Percentiles rank a stretch among this genome's conserved stretches.
Conservation (phyloP, 2,329 filamentous ascomycete genomes). For the Myriosclerotinia scirpicola region DNA sequence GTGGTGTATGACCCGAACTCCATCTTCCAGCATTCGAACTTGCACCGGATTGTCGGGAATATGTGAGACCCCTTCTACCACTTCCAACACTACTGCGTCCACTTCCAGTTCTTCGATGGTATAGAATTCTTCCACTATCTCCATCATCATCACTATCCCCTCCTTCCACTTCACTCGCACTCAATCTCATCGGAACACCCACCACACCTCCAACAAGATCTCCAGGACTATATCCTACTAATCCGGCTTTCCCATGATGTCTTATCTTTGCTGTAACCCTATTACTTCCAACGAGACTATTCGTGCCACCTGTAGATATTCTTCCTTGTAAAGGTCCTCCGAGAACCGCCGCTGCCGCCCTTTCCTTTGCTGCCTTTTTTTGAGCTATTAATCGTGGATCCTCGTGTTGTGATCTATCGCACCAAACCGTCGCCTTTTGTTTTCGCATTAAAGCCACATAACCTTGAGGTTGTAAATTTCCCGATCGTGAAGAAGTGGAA, state of each 20-base stretch:
- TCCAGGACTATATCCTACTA: slow-evolving; percentile 74
- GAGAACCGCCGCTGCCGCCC: slow-evolving; percentile 80
- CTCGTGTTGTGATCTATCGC: slow-evolving; percentile 88
- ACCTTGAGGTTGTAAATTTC: slow-evolving; percentile 55
- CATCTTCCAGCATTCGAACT: slow-evolving; percentile 43
- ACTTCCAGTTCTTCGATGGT: slow-evolving; percentile 71
- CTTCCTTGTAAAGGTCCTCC: slow-evolving; percentile 50
- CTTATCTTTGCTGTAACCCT: slow-evolving; percentile 83
- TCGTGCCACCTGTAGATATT: slow-evolving; percentile 43
- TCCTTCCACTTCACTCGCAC: slow-evolving; percentile 92
- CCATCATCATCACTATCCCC: slow-evolving; percentile 80
- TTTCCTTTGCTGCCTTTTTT: slow-evolving; percentile 82
- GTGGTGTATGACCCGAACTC: slow-evolving; percentile 48
- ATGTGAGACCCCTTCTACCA: slow-evolving; percentile 43
- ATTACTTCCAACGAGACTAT: slow-evolving; percentile 42
- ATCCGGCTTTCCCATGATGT: slow-evolving; percentile 76
- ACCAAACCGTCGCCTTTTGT: slow-evolving; percentile 98
- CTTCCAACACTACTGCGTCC: slow-evolving; percentile 62
- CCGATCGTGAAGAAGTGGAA: slow-evolving; percentile 78
- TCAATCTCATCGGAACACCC: slow-evolving; percentile 86
- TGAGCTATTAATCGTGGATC: slow-evolving; percentile 81
- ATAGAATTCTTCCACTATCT: slow-evolving; percentile 44
- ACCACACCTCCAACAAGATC: slow-evolving; percentile 68
- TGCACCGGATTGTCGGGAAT: slow-evolving; percentile 43
- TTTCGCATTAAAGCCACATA: slow-evolving; percentile 96